A percentile compares a stretch with the other conserved stretches of the same genome.
Conservation (phyloP, 148 eudicot species). For the Cornus controversa region DNA sequence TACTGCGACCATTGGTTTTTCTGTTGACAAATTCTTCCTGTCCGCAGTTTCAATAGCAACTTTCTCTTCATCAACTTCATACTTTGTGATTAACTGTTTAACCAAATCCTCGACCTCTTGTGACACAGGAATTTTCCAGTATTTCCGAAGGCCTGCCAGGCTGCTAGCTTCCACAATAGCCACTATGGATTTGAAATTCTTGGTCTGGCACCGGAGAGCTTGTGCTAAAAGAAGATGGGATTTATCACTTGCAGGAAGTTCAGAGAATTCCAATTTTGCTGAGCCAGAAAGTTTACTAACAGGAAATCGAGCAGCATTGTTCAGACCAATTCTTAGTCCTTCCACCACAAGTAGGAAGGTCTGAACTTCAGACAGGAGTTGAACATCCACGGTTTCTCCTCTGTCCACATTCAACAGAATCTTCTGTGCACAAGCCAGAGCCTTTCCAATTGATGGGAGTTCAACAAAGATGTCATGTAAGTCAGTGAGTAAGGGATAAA, state of each 20-base stretch:
- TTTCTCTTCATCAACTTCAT: not conserved
- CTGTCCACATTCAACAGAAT: not conserved
- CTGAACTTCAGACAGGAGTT: constrained; percentile 1
- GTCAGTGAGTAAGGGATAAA: constrained; percentile 2
- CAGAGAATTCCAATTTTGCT: not conserved
- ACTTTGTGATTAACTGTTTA: not conserved
- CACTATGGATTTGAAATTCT: constrained; percentile 4
- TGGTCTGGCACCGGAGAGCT: not conserved
- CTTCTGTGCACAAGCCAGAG: constrained; percentile 10
- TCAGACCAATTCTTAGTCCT: not conserved
- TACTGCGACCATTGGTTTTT: constrained; percentile 1
- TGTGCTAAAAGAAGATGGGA: not conserved
- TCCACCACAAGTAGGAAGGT: constrained; percentile 2
- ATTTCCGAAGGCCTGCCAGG: constrained; percentile 5
- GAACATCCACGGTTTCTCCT: not conserved
- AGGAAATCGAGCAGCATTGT: not conserved
- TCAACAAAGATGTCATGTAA: constrained; percentile 3
- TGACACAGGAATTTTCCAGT: not conserved
- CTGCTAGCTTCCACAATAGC: constrained; percentile 6
- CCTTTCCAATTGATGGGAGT: not conserved
- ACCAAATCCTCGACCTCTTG: not conserved
- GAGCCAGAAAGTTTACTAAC: not conserved
- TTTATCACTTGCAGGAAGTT: not conserved
- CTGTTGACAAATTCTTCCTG: not conserved
- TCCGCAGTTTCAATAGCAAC: not conserved